Evolutionary conservation across 2,329 filamentous ascomycete species (phyloP).

Genomic region (Microcyclospora tardicrescens): DNA sequence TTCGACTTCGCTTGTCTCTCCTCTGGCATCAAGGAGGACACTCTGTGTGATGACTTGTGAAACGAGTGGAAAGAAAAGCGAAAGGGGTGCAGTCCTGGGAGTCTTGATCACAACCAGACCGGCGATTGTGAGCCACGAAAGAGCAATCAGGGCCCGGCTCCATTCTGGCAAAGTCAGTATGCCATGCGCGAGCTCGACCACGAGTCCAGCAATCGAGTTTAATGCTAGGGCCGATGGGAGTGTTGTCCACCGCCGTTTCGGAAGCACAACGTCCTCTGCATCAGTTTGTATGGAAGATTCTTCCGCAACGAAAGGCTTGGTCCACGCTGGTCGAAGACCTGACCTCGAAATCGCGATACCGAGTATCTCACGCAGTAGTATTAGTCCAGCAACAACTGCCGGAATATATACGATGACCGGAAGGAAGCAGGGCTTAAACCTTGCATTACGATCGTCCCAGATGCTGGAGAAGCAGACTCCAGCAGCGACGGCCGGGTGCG

Average conservation of each 20-base stretch:
- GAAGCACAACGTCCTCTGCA: slow-evolving; percentile 18
- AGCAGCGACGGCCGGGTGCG: too few species aligned
- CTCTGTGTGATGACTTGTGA: slow-evolving; percentile 14
- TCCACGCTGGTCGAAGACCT: slow-evolving; percentile 36
- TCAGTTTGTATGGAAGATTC: slow-evolving; percentile 2
- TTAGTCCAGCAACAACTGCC: slow-evolving; percentile 22
- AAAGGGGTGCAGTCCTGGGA: slow-evolving; percentile 17
- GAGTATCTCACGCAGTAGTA: slow-evolving; percentile 26
- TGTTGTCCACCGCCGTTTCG: slow-evolving; percentile 17
- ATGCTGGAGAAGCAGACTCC: slow-evolving; percentile 12
- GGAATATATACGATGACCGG: slow-evolving; percentile 28
- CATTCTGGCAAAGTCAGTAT: neutral
- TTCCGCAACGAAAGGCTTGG: slow-evolving; percentile 39
- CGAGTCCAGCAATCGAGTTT: slow-evolving; percentile 8
- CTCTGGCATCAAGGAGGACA: slow-evolving; percentile 9
- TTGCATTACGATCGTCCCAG: slow-evolving; percentile 25
- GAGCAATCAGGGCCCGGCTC: slow-evolving; percentile 4
- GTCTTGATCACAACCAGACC: slow-evolving; percentile 12
- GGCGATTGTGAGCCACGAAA: slow-evolving; percentile 15
- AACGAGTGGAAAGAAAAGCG: slow-evolving; percentile 12
- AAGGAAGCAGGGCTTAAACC: slow-evolving; percentile 29
- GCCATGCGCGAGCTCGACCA: slow-evolving; percentile 9
- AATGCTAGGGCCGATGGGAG: slow-evolving; percentile 9
- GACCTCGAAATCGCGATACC: slow-evolving; percentile 13
- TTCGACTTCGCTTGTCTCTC: slow-evolving; percentile 6